These are phyloP conservation scores for Ophiorrhiza pumila DNA, from an alignment of 257 asterid species.

Conservation along the genomic window DNA sequence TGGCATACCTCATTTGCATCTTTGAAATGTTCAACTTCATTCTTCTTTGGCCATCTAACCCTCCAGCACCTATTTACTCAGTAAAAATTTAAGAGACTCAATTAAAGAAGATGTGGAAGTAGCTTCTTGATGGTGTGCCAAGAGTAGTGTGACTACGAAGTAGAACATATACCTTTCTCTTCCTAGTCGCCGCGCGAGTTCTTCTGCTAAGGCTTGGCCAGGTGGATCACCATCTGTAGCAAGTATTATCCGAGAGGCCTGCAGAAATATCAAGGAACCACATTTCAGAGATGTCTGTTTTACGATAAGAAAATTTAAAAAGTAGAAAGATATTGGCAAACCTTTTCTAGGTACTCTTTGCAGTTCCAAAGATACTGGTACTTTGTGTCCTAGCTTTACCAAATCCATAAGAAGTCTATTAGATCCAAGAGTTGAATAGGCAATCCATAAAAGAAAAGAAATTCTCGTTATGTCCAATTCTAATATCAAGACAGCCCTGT, in stretches of 20 bases:
- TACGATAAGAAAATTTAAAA: slow-evolving; percentile 5
- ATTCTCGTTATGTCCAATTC: not conserved
- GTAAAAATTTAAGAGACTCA: slow-evolving; percentile 11
- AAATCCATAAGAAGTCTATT: slow-evolving; percentile 41
- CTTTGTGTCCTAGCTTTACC: slow-evolving; percentile 84
- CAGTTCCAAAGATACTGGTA: slow-evolving; percentile 97
- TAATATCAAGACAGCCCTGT: too few relatives aligned
- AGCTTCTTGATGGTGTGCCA: not conserved
- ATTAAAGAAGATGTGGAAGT: not conserved
- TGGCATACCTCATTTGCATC: slow-evolving; percentile 92
- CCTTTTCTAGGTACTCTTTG: slow-evolving; percentile 77
- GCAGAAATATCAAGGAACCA: slow-evolving; percentile 20
- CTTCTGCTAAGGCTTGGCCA: slow-evolving; percentile 97
- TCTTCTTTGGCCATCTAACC: slow-evolving; percentile 88
- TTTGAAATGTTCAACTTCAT: slow-evolving; percentile 52
- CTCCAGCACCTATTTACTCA: slow-evolving; percentile 87
- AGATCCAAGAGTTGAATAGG: slow-evolving; percentile 28
- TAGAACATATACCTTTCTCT: slow-evolving; percentile 66
- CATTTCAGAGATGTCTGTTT: not conserved
- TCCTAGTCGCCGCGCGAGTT: slow-evolving; percentile 96
- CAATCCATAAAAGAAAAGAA: slow-evolving; percentile 5
- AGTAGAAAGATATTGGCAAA: slow-evolving; percentile 19
- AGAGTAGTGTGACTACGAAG: not conserved
- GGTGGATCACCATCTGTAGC: slow-evolving; percentile 96
- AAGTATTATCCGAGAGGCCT: slow-evolving; percentile 96